Conservation (phyloP, 371 early-diverging fungal species). For the Mortierella sp. region DNA sequence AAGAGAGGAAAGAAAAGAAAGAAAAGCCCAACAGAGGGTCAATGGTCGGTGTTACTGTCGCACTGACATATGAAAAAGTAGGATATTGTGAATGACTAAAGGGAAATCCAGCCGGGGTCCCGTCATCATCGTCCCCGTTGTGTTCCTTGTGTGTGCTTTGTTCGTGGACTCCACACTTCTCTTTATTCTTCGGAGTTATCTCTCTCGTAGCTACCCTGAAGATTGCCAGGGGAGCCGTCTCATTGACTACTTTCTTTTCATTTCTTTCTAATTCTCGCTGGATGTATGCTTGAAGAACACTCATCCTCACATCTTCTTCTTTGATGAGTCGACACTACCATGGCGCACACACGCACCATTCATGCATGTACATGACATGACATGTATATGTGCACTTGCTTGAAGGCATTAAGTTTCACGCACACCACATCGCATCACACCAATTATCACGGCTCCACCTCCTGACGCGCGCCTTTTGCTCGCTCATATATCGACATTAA, state of each 20-base stretch:
- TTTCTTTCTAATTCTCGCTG: no score
- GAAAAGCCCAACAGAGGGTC: not conserved
- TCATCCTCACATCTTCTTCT: not conserved
- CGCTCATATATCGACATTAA: no score
- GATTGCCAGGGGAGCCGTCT: no score
- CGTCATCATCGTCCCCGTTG: not conserved
- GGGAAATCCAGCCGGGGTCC: conserved; percentile 7
- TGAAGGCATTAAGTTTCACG: no score
- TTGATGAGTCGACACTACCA: not conserved
- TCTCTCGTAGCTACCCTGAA: no score
- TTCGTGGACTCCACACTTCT: not conserved
- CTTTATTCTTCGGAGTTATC: not conserved
- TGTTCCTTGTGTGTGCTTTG: not conserved
- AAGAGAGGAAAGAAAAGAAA: not conserved
- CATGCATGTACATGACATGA: not conserved
- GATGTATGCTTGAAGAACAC: no score
- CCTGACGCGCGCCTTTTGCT: no score
- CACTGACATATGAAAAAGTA: conserved; percentile 20
- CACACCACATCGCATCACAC: no score
- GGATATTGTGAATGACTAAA: not conserved
- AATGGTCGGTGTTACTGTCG: not conserved
- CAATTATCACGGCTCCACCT: no score
- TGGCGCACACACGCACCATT: not conserved
- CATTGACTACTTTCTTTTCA: no score
- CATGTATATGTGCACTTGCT: not conserved